phyloP scores from a whole-genome alignment of 331 rosid genomes.

The Quercus phellos region DNA sequence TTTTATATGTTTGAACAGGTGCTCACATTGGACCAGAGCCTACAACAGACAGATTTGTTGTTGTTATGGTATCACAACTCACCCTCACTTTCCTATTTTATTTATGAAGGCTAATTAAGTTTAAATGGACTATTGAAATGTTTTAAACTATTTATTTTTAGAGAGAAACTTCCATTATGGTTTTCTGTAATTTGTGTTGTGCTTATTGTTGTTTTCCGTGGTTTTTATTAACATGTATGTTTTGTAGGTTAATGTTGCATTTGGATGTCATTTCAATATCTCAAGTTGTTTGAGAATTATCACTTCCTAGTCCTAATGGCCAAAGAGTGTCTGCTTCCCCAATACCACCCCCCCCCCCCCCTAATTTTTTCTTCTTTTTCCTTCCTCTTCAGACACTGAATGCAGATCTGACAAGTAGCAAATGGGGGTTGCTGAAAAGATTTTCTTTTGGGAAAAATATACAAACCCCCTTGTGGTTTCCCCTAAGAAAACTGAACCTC shows the following conservation, averaged over 20 bases:
- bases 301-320: background rate
- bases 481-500: too few relatives aligned
- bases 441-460: background rate
- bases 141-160: background rate
- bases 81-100: background rate
- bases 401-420: background rate
- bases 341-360: too few relatives aligned
- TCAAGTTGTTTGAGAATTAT: background rate
- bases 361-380: background rate
- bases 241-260: background rate
- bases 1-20: constrained; percentile 39
- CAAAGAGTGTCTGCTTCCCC: background rate
- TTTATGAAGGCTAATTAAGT: background rate
- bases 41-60: constrained; percentile 95
- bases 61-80: constrained; percentile 64
- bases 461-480: too few relatives aligned
- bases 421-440: too few relatives aligned
- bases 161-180: background rate
- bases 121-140: background rate
- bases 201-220: background rate
- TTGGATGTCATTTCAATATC: background rate
- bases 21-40: constrained; percentile 99
- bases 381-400: background rate
- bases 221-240: background rate
- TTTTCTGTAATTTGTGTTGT: background rate